Conservation (phyloP, 1,284 basidiomycete genomes). For the Fomitopsis schrenkii region DNA sequence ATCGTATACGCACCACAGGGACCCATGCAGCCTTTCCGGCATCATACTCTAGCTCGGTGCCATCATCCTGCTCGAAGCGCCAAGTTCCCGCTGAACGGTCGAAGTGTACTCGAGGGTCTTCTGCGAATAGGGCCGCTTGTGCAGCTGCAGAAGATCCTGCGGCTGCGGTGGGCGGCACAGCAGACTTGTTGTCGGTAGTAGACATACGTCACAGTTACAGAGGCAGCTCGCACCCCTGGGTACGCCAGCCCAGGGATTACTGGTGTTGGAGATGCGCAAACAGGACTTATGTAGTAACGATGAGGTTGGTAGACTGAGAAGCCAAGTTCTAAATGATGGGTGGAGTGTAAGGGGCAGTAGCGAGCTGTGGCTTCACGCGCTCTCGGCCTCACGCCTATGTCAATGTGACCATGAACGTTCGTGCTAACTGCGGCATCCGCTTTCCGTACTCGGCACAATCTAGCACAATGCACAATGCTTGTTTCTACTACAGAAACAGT, state of each 20-base stretch:
- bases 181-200: conserved; percentile 1
- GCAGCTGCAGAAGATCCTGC: conserved; percentile 48
- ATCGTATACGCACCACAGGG: conserved; percentile 60
- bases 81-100: conserved; percentile 76
- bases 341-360: neutral
- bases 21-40: conserved; percentile 72
- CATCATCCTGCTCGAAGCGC: conserved; percentile 88
- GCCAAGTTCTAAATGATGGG: neutral
- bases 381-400: neutral
- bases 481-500: neutral
- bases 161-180: conserved; percentile 43
- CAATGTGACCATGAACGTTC: neutral
- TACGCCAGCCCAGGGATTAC: too few relatives aligned
- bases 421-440: neutral
- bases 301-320: neutral
- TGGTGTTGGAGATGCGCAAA: neutral
- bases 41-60: conserved; percentile 88
- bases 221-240: too few relatives aligned
- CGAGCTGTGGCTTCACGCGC: neutral
- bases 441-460: neutral
- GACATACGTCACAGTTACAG: neutral
- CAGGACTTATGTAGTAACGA: neutral
- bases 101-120: conserved; percentile 78
- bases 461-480: neutral
- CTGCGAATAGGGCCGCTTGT: conserved; percentile 66